Evolutionary conservation across 2,329 filamentous ascomycete genomes (phyloP).

Genomic region (Ilyonectria destructans): DNA sequence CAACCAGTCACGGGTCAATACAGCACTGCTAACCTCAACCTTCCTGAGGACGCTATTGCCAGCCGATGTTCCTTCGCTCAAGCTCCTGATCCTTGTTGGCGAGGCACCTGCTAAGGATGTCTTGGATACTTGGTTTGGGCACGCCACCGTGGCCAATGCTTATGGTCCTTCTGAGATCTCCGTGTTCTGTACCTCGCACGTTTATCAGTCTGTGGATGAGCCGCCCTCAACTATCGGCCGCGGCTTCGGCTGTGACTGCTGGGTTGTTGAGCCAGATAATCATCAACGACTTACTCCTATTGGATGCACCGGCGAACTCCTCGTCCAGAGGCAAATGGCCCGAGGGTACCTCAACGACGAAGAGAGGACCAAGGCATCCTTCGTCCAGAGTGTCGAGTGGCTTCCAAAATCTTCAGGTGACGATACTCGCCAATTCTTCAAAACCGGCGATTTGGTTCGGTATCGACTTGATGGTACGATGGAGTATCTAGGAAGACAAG

Average conservation of each 20-base stretch:
- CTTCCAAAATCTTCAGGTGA: neutral
- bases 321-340: conserved; percentile 45
- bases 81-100: conserved; percentile 28
- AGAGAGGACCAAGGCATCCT: conserved; percentile 31
- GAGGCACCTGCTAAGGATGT: conserved; percentile 32
- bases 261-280: conserved; percentile 18
- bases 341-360: conserved; percentile 40
- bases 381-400: conserved; percentile 20
- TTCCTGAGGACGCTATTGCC: conserved; percentile 12
- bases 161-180: conserved; percentile 34
- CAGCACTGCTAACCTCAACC: conserved; percentile 1
- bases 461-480: conserved; percentile 44
- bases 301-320: conserved; percentile 46
- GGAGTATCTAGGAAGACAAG: conserved; percentile 50
- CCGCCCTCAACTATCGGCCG: conserved; percentile 17
- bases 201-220: conserved; percentile 3
- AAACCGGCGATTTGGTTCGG: conserved; percentile 49
- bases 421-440: conserved; percentile 51
- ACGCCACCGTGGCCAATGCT: conserved; percentile 28
- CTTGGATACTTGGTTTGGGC: conserved; percentile 23
- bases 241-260: conserved; percentile 13
- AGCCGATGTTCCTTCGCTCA: conserved; percentile 6
- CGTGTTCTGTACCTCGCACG: conserved; percentile 25
- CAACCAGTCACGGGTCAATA: neutral
- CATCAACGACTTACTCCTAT: conserved; percentile 41